phyloP scores from a whole-genome alignment of 2,329 filamentous ascomycete species.

The Colletotrichum tanaceti region DNA sequence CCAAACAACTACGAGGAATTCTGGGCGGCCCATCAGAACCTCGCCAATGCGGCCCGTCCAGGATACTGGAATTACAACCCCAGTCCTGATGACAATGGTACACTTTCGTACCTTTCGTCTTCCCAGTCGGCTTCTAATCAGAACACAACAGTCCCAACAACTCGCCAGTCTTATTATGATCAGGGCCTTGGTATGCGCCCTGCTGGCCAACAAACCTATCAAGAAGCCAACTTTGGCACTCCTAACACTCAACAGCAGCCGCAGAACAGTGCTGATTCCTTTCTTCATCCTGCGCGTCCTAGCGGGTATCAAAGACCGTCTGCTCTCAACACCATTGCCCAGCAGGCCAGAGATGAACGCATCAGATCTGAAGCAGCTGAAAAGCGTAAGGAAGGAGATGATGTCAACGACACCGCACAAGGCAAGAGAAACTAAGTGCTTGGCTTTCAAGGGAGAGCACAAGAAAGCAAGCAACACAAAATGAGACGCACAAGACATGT shows the following conservation, averaged over 20 bases:
- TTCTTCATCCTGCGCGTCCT: background rate
- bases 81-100: background rate
- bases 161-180: background rate
- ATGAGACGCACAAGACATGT: background rate
- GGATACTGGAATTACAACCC: too few species aligned
- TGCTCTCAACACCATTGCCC: background rate
- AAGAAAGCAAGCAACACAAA: background rate
- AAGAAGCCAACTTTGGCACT: too few species aligned
- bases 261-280: too few species aligned
- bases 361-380: background rate
- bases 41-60: background rate
- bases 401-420: background rate
- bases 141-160: too few species aligned
- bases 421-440: too few species aligned
- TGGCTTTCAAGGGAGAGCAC: background rate
- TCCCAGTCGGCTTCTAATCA: background rate
- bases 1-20: constrained; percentile 2
- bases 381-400: too few species aligned
- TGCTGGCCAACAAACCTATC: background rate
- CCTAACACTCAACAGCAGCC: too few species aligned
- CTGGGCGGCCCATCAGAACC: background rate
- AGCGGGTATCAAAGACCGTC: too few species aligned
- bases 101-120: background rate
- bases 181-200: too few species aligned
- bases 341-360: background rate